Evolutionary conservation across 306 rosid genomes (phyloP).

Genomic region (Ceratonia siliqua): DNA sequence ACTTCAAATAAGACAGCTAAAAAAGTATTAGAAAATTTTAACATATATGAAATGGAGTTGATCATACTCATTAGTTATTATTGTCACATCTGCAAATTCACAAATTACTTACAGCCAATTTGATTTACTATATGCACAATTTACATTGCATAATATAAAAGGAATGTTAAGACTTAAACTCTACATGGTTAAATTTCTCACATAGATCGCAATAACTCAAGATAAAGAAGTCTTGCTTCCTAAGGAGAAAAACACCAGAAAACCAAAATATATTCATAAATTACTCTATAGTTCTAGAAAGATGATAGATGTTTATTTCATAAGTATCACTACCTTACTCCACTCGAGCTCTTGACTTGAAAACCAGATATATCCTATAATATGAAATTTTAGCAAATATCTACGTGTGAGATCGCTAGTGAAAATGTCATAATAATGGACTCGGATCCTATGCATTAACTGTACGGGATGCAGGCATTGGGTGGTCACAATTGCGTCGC

Average conservation of each 20-base stretch:
- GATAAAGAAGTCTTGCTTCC: background rate
- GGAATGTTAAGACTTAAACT: background rate
- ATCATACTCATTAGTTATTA: background rate
- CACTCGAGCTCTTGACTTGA: background rate
- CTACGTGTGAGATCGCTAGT: background rate
- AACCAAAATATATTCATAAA: background rate
- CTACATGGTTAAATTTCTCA: background rate
- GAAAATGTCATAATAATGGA: conserved; percentile 8
- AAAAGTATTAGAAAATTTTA: background rate
- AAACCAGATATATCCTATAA: background rate
- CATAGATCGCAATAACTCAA: background rate
- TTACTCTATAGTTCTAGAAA: background rate
- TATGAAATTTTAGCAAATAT: background rate
- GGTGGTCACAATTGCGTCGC: too few species aligned
- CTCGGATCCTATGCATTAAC: too few species aligned
- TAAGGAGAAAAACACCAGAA: background rate
- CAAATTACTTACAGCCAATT: background rate
- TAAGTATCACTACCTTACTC: background rate
- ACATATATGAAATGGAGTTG: background rate
- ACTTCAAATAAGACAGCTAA: background rate
- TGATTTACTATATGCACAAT: background rate
- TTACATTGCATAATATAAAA: background rate
- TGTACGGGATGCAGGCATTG: too few species aligned
- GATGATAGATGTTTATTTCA: background rate
- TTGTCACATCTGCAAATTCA: background rate